Evolutionary conservation across 192 early-diverging fungal genomes (phyloP), one percentile per base, ranked within the genome.

Genomic region (Dissophora globulifera): DNA sequence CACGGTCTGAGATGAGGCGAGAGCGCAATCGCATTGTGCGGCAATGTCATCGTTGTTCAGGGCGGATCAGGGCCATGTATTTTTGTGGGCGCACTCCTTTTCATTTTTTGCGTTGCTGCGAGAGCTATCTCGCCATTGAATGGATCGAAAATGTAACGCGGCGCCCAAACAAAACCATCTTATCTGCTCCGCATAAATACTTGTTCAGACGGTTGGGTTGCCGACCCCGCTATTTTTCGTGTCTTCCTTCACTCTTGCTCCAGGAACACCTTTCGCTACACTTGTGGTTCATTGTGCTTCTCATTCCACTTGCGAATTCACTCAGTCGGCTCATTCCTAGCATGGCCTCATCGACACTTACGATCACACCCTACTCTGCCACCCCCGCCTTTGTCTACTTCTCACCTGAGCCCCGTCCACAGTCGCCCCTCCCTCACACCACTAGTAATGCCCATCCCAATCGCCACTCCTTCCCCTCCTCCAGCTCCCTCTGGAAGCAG

Each of bases 401-500:
- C 23, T 12, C 56, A 16, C n/a, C 56, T 25, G 56, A 58, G 5
- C 26, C 38, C 3, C 35, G 20, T 32, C 47, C 19, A 20, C 26
- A 4, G n/a, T 20, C 43, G 4, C 27, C 20, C 10, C 16, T 16
- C 27, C 15, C 33, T 25, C 25, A 43, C 11, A 7, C 19, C 17
- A 4, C 47, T 25, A 13, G 0, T 13, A 40, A 50, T 26, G 20
- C 30, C 12, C 47, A 58, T 29, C 43, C 71, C 26, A 75, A 75
- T 43, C 35, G 71, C 22, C 71, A 61, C 50, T 75, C 71, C 11
- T 48, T 58, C 38, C 63, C 72, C 9, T 54, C 29, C 31, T 55
- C 62, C 8, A 67, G 50, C 45, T 43, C 15, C 26, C 33, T 76
- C 23, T 66, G 72, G 63, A 50, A 76, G 46, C 50, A 74, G 29